These are phyloP conservation scores for Fraxinus albicans DNA, from an alignment of 305 asterid species.

Conservation along the genomic window DNA sequence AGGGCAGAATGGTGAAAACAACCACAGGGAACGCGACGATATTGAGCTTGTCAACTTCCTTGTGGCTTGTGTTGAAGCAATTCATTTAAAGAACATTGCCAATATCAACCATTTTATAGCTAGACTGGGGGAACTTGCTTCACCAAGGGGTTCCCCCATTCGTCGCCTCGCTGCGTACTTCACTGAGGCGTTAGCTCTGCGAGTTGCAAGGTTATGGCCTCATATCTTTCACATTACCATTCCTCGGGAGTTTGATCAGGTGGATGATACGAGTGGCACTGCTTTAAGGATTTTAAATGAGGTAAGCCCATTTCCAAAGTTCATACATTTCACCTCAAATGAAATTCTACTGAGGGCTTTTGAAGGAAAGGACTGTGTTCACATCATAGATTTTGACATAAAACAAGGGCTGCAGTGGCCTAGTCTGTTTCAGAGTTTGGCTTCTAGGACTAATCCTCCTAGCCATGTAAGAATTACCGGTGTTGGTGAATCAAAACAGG, in stretches of 20 bases:
- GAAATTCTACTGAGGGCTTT: slow-evolving; percentile 80
- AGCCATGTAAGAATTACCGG: slow-evolving; percentile 86
- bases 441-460: slow-evolving; percentile 64
- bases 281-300: slow-evolving; percentile 67
- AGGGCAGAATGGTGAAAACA: slow-evolving; percentile 37
- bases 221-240: slow-evolving; percentile 59
- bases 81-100: slow-evolving; percentile 54
- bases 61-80: slow-evolving; percentile 74
- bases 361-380: slow-evolving; percentile 77
- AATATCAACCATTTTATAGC: slow-evolving; percentile 59
- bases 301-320: slow-evolving; percentile 73
- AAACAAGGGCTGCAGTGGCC: slow-evolving; percentile 98
- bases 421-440: slow-evolving; percentile 80
- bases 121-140: slow-evolving; percentile 86
- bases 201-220: slow-evolving; percentile 79
- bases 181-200: slow-evolving; percentile 78
- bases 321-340: slow-evolving; percentile 83
- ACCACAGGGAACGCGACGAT: slow-evolving; percentile 48
- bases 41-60: slow-evolving; percentile 74
- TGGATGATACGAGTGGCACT: slow-evolving; percentile 47
- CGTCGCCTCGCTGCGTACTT: slow-evolving; percentile 79
- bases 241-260: slow-evolving; percentile 67
- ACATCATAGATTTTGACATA: slow-evolving; percentile 83
- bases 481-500: slow-evolving; percentile 86
- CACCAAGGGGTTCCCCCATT: slow-evolving; percentile 75